phyloP scores from a whole-genome alignment of 179 eudicot species.

The Drosera spatulata region DNA sequence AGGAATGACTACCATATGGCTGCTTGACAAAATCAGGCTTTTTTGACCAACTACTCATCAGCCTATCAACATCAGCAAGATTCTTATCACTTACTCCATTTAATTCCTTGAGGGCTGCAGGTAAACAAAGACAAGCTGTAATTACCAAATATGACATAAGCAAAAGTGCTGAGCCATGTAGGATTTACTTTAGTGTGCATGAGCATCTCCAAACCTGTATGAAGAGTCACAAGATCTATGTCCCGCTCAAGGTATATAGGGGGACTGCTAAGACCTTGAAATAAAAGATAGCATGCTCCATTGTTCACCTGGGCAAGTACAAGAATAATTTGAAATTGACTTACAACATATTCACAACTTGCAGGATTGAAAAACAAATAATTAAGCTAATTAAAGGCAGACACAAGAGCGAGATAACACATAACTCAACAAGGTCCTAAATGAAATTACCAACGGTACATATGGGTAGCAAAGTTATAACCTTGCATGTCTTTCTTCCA shows the following conservation, averaged over 20 bases:
- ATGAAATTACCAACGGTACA: no score
- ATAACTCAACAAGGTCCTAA: no score
- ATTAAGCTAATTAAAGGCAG: no score
- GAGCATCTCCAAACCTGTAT: conserved; percentile 34
- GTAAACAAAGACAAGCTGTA: conserved; percentile 5
- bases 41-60: conserved; percentile 61
- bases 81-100: conserved; percentile 22
- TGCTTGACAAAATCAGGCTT: conserved; percentile 43
- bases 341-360: background rate
- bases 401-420: no score
- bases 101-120: conserved; percentile 59
- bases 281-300: conserved; percentile 44
- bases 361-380: no score
- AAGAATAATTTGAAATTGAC: background rate
- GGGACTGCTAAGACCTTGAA: conserved; percentile 37
- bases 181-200: background rate
- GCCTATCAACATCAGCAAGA: conserved; percentile 16
- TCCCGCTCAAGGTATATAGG: conserved; percentile 33
- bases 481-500: no score
- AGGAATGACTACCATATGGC: conserved; percentile 45
- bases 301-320: conserved; percentile 34
- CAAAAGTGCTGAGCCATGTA: background rate
- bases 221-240: conserved; percentile 40
- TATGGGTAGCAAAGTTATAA: no score
- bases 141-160: background rate